Evolutionary conservation across 2,329 filamentous ascomycete species (phyloP).

Genomic region (Pseudogymnoascus sp.): DNA sequence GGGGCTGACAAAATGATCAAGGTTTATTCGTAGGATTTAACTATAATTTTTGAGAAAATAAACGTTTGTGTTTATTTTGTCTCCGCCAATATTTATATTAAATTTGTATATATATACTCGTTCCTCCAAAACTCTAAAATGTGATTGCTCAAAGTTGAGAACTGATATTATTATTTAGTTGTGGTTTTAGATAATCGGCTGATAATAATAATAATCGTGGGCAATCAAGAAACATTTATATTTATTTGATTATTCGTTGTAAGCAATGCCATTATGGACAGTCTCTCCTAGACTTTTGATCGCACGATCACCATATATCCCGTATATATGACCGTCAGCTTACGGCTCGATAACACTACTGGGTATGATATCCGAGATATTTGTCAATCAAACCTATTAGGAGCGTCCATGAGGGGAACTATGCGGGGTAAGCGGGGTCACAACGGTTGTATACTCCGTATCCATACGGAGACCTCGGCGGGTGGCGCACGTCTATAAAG

Average conservation of each 20-base stretch:
- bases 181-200: background rate
- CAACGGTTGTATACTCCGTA: background rate
- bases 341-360: background rate
- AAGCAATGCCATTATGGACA: background rate
- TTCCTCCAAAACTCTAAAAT: background rate
- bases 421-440: constrained; percentile 4
- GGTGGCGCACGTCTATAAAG: background rate
- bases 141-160: background rate
- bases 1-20: background rate
- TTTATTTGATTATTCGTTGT: background rate
- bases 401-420: background rate
- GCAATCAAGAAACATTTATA: background rate
- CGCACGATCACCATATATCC: background rate
- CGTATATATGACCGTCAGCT: background rate
- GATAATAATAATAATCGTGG: background rate
- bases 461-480: background rate
- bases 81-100: background rate
- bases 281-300: no score
- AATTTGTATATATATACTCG: background rate
- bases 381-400: background rate
- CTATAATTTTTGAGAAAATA: background rate
- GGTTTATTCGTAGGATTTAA: background rate
- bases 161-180: background rate
- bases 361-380: constrained; percentile 4
- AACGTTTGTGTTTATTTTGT: background rate